These are phyloP conservation scores for Aspergillus sp. DNA, from an alignment of 2,329 filamentous ascomycete species.

Conservation along the genomic window DNA sequence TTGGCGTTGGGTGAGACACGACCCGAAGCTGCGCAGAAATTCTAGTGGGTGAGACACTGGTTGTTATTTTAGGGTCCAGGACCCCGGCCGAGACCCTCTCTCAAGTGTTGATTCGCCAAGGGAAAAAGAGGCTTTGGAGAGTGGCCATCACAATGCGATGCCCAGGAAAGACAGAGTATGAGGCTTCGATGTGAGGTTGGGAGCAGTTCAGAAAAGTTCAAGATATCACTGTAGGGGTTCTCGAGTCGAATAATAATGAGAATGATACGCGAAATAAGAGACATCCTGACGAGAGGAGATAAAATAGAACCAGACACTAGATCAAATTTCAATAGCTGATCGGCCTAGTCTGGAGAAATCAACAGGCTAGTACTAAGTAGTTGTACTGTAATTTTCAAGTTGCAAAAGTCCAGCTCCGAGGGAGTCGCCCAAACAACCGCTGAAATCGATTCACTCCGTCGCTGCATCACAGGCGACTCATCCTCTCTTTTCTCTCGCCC, in stretches of 20 bases:
- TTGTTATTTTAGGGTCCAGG: slow-evolving; percentile 29
- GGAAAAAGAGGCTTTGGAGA: neutral
- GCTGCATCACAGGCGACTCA: slow-evolving; percentile 15
- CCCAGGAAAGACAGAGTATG: neutral
- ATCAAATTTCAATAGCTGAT: slow-evolving; percentile 8
- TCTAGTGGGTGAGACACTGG: slow-evolving; percentile 25
- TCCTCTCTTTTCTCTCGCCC: slow-evolving; percentile 10
- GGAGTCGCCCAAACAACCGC: slow-evolving; percentile 18
- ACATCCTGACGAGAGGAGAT: neutral
- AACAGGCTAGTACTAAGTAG: neutral
- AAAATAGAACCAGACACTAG: neutral
- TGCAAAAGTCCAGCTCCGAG: neutral
- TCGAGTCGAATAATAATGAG: neutral
- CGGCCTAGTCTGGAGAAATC: neutral
- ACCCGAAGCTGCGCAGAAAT: neutral
- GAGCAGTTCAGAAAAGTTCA: neutral
- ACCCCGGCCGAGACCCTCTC: neutral
- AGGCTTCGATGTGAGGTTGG: neutral
- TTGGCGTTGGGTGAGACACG: slow-evolving; percentile 21
- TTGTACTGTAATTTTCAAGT: slow-evolving; percentile 13
- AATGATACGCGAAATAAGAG: neutral
- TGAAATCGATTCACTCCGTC: slow-evolving; percentile 9
- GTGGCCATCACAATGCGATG: neutral
- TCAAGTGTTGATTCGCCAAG: slow-evolving; percentile 19
- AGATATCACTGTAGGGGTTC: neutral